Base-by-base conservation (phyloP, 2,329 filamentous ascomycete genomes). In the Pezicula neosporulosa region DNA sequence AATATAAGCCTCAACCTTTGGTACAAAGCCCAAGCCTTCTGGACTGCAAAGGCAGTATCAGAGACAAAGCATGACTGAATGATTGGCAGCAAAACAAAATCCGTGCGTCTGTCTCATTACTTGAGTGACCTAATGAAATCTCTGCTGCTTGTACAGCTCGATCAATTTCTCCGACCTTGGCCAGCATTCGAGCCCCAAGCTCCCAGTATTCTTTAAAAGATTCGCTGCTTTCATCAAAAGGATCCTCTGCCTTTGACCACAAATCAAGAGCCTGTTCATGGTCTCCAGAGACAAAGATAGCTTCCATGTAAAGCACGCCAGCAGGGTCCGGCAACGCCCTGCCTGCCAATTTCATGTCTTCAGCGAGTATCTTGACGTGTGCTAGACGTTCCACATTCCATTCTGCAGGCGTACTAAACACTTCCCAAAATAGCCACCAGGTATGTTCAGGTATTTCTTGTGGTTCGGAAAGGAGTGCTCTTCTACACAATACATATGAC, bases 1-100 rank as follows among this genome's bases (percentile, higher is more conserved):
- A 90, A 73, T 6, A 79, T 75, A 24, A 75, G 71, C 54, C 84
- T 83, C 58, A 95, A 74, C 47, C 77, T 76, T 36, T 82, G 70
- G 66, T 93, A 94, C 1, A 81, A 67, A 21, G 76, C 70, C 82
- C 87, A 93, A 0, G 89, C 89, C 55, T 76, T 75, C 16, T 78
- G 69, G 64, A 73, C 44, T 66, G 77, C 66, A 2, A 73, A 72
- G 4, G 76, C 63, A 12, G 79, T 73, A 38, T 72, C 76, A 1
- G 82, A 82, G 68, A 19, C 27, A 10, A 66, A 56, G 53, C 82
- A 86, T 7, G 85, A 81, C 37, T 79, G 77, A 51, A 95, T 86
- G n/a, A 94, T 76, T 13, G 83, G 81, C 54, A 91, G 70, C 49
- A 87, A 68, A 41, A 86, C 49, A 87, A 68, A 41, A 86, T 76